A percentile compares a stretch with the other conserved stretches of the same genome.
Evolutionary conservation across 805 yeast genomes (phyloP).

Genomic region (Saccharomycopsis sp.): DNA sequence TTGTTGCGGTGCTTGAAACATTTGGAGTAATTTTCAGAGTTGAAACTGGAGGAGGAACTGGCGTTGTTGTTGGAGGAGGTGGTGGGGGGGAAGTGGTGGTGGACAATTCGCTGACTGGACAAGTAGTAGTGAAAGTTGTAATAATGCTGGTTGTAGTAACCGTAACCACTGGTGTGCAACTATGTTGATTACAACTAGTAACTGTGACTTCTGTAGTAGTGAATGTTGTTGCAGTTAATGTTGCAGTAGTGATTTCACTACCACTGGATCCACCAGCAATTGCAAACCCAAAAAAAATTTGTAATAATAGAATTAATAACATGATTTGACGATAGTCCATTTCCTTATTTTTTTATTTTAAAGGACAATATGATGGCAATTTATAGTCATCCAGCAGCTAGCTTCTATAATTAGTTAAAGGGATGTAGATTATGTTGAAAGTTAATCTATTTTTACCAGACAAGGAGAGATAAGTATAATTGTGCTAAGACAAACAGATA

Average conservation of each 20-base stretch:
- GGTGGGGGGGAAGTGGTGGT: background rate
- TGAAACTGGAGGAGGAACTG: conserved; percentile 16
- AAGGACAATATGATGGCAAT: no score
- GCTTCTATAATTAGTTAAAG: no score
- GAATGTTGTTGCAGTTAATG: background rate
- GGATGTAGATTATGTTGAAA: no score
- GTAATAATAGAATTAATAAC: no score
- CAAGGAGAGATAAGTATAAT: no score
- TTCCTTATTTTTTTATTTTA: no score
- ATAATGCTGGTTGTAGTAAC: background rate
- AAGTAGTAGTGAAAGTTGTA: background rate
- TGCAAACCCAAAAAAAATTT: background rate
- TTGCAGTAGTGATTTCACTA: background rate
- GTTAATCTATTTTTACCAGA: no score
- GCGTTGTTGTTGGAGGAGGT: background rate
- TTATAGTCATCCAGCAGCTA: no score
- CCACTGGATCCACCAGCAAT: background rate
- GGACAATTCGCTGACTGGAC: background rate
- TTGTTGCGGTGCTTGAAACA: background rate
- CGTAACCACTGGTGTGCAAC: background rate
- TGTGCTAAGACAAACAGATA: no score
- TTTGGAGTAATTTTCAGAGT: conserved; percentile 6
- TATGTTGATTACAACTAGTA: background rate
- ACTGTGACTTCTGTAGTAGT: background rate
- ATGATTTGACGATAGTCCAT: no score